Conservation (phyloP, 352 stramenopile species). For the Pythium folliculosum region DNA sequence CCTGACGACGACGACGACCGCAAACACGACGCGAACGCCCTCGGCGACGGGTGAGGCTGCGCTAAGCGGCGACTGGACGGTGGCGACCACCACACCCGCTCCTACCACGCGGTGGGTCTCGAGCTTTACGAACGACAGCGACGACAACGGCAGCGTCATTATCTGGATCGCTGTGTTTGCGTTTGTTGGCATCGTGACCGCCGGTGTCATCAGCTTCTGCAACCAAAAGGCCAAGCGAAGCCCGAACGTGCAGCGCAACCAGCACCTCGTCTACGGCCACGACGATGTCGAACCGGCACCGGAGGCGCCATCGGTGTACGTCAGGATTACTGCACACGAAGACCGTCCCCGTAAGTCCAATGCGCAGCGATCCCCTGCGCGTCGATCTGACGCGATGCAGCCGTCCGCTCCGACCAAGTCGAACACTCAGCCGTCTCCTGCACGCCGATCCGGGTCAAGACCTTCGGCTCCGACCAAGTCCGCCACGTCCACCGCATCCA, state of each 20-base stretch:
- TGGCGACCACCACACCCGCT: background rate
- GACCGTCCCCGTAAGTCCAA: background rate
- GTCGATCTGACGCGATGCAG: background rate
- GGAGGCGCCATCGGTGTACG: background rate
- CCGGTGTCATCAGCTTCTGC: slow-evolving; percentile 21
- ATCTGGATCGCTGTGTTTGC: background rate
- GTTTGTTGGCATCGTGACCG: slow-evolving; percentile 13
- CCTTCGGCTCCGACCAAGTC: background rate
- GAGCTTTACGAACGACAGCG: background rate
- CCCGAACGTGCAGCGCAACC: slow-evolving; percentile 32
- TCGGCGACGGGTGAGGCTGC: background rate
- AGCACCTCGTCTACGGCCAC: slow-evolving; percentile 13
- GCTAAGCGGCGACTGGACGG: background rate
- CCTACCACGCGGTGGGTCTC: background rate
- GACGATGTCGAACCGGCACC: background rate
- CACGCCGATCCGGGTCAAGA: too few relatives aligned
- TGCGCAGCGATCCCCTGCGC: background rate
- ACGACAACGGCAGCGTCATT: background rate
- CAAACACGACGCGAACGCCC: background rate
- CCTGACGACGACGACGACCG: background rate
- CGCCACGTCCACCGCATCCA: background rate
- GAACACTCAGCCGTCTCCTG: background rate
- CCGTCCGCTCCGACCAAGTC: background rate
- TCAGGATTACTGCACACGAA: background rate
- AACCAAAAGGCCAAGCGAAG: slow-evolving; percentile 48